These are phyloP conservation scores for Luvunga scandens DNA, from an alignment of 345 rosid species.

Conservation along the genomic window DNA sequence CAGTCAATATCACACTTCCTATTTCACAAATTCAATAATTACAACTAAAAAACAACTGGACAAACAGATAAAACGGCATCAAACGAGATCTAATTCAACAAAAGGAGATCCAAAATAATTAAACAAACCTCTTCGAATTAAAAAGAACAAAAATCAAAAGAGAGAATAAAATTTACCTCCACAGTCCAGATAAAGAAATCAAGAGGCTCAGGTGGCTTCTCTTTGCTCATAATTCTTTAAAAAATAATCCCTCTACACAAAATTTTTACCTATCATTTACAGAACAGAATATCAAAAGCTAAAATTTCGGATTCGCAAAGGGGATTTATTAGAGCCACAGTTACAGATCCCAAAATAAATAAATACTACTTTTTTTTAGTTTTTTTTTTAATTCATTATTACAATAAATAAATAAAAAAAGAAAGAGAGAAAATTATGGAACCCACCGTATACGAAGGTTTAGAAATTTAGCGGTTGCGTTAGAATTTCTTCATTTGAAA, in stretches of 20 bases:
- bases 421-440: conserved; percentile 3
- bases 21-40: background rate
- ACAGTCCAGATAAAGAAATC: conserved; percentile 99
- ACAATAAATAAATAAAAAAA: conserved; percentile 2
- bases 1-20: background rate
- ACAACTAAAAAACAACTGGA: background rate
- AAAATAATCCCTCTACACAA: conserved; percentile 14
- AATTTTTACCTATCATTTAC: conserved; percentile 13
- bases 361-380: no score
- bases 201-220: conserved; percentile 84
- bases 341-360: conserved; percentile 2
- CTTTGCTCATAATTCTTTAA: conserved; percentile 59
- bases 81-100: background rate
- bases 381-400: background rate
- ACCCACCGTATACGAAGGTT: conserved; percentile 19
- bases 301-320: background rate
- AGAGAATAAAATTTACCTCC: conserved; percentile 49
- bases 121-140: background rate
- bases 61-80: background rate
- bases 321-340: background rate
- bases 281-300: background rate
- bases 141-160: background rate
- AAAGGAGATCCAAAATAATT: background rate
- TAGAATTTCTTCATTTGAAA: background rate
- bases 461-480: background rate